Evolutionary conservation across 345 rosid species (phyloP).

Genomic region (Eucalyptus regnans): DNA sequence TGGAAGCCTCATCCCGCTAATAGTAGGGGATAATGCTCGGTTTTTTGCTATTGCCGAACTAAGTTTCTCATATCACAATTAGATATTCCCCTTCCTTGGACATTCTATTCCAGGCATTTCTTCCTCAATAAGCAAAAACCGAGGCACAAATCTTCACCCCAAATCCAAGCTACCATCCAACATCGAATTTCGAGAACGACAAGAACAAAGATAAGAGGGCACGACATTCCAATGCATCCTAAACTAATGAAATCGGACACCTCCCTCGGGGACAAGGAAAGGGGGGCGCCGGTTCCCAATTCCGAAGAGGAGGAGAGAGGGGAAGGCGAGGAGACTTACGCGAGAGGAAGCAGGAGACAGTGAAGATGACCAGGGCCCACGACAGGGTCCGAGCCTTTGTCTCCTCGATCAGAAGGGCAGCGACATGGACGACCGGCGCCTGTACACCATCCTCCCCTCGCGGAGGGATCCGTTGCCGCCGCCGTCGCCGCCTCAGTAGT

Average conservation of each 20-base stretch:
- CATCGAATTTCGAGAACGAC: not conserved
- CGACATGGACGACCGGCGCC: slow-evolving; percentile 21
- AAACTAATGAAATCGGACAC: not conserved
- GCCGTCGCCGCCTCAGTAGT: not conserved
- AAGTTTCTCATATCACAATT: not conserved
- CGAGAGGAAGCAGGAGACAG: slow-evolving; percentile 68
- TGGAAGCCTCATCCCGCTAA: not conserved
- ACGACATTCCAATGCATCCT: not conserved
- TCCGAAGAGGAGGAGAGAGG: not conserved
- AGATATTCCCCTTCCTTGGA: not conserved
- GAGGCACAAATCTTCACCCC: not conserved
- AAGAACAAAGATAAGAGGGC: not conserved
- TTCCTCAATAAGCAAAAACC: not conserved
- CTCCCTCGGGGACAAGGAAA: not conserved
- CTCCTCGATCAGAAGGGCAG: slow-evolving; percentile 73
- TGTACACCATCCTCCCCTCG: not conserved
- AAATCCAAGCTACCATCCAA: not conserved
- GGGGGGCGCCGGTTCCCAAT: not conserved
- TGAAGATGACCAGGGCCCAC: slow-evolving; percentile 73
- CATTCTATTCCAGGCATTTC: not conserved
- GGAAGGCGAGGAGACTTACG: slow-evolving; percentile 37
- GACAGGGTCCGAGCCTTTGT: slow-evolving; percentile 73
- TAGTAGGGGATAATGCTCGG: not conserved
- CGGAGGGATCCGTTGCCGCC: not conserved
- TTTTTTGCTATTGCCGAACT: not conserved